Conservation (phyloP, 768 basidiomycete species). For the Candolleomyces aberdarensis region DNA sequence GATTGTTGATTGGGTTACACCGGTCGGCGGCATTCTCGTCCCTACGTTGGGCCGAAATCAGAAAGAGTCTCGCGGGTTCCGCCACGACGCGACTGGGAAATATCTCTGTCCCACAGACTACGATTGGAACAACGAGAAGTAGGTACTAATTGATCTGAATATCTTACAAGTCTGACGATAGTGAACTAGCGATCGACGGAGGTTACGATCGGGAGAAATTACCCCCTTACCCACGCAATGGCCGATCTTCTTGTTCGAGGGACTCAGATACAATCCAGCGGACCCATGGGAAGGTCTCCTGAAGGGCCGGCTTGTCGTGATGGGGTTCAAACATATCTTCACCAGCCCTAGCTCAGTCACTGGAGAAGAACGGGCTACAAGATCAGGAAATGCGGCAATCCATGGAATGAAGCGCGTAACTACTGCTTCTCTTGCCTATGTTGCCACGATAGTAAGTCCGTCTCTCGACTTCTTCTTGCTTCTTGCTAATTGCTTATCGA, state of each 20-base stretch:
- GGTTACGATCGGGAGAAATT: background rate
- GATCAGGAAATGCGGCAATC: background rate
- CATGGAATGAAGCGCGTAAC: too few relatives aligned
- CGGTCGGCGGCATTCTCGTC: too few relatives aligned
- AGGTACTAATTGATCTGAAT: constrained; percentile 1
- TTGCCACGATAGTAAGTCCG: too few relatives aligned
- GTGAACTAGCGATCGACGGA: background rate
- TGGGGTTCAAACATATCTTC: background rate
- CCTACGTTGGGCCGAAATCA: too few relatives aligned
- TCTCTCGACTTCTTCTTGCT: too few relatives aligned
- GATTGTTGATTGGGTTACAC: too few relatives aligned
- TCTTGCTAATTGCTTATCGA: too few relatives aligned
- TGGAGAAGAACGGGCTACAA: background rate
- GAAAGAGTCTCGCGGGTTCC: constrained; percentile 8
- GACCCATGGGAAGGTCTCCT: background rate
- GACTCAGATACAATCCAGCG: background rate
- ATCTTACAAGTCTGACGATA: background rate
- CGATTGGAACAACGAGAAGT: constrained; percentile 15
- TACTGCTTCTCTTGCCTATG: too few relatives aligned
- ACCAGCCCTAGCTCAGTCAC: background rate
- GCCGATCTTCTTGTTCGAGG: background rate
- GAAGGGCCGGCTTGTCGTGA: background rate
- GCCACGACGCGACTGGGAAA: constrained; percentile 12
- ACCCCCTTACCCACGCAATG: background rate
- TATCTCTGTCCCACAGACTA: constrained; percentile 14